Evolutionary conservation across 2,329 filamentous ascomycete species (phyloP), one percentile per base, ranked within the genome.

Genomic region (Drechslerella coelobrocha): DNA sequence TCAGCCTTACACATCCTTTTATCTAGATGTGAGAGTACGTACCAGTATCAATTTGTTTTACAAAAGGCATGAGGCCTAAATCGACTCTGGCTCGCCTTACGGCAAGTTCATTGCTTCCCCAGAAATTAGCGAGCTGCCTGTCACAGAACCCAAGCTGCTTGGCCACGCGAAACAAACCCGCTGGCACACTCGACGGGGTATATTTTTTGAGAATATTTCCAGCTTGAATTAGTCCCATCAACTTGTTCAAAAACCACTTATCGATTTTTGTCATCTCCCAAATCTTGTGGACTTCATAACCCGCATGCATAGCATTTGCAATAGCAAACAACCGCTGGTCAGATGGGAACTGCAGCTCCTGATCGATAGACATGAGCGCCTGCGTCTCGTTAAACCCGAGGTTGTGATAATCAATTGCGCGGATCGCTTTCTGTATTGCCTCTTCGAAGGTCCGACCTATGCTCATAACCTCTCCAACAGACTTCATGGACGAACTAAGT

Each of bases 181-280:
- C 81, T 12, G 86, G 84, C 62, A 86, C 83, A 51, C 83, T 86
- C 62, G 89, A 85, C 47, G 92, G 88, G 74, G 82, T 84, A 80
- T 87, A 90, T 51, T 82, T 83, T 68, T 84, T 83, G 86, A 97
- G 90, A 23, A 84, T 79, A 81, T 92, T 93, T 78, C 88, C 88
- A 76, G 97, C 97, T 81, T 96, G 86, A 80, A 88, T 96, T 8
- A 99, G 83, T 26, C 89, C 88, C 85, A 96, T 96, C 65, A 99
- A 87, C 79, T 91, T 92, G 80, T 86, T 88, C 74, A 99, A 82
- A 83, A 97, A 99, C 94, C 94, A 99, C 80, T 95, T 96, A 82
- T 97, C 94, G 76, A 99, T 99, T 82, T 93, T 92, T 77, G 94
- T 99, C 82, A 97, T 84, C 79, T 97, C 90, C 92, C 92, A 97